Evolutionary conservation across 495 filamentous ascomycete species (phyloP).

Genomic region (Paragyromitra xinjiangensis): DNA sequence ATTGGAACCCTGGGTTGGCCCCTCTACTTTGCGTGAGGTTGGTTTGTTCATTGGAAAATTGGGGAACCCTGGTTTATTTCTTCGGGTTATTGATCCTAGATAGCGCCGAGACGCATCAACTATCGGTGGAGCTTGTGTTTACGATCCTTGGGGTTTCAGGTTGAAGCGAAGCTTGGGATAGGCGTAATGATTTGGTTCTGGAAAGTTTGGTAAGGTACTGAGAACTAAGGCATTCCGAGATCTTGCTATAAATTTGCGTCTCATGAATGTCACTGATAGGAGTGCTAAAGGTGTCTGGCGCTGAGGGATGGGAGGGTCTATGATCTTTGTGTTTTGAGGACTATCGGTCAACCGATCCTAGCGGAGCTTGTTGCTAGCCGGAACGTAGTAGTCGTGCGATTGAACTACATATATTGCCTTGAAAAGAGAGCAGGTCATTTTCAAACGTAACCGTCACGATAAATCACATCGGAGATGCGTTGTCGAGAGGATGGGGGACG

Average conservation of each 20-base stretch:
- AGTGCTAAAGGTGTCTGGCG: neutral
- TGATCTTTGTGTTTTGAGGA: neutral
- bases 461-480: neutral
- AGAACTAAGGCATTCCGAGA: neutral
- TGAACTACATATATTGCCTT: neutral
- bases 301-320: neutral
- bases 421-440: neutral
- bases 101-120: neutral
- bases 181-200: neutral
- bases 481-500: neutral
- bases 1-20: neutral
- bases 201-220: neutral
- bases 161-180: neutral
- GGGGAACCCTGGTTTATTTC: neutral
- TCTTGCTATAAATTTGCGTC: neutral
- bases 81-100: neutral
- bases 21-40: neutral
- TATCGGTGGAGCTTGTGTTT: neutral
- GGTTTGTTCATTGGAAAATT: neutral
- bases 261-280: neutral
- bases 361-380: neutral
- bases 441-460: neutral
- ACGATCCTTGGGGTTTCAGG: neutral
- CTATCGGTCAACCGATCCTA: neutral
- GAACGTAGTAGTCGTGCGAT: neutral